Percentiles rank a stretch among this genome's conserved stretches.
These are phyloP conservation scores for Claviceps pazoutovae DNA, from an alignment of 2,329 filamentous ascomycete species.

Conservation along the genomic window DNA sequence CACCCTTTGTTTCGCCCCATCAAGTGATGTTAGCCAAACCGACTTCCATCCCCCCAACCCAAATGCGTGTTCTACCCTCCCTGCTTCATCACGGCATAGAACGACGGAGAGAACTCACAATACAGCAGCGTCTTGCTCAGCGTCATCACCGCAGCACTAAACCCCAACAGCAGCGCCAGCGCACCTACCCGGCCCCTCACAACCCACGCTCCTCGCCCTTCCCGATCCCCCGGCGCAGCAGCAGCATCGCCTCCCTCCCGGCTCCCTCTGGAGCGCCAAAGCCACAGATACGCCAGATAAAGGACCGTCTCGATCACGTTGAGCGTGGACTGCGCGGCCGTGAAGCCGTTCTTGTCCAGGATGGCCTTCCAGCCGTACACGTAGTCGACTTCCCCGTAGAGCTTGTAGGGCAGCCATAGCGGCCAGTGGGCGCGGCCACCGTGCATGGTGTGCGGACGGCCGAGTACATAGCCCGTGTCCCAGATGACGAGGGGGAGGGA, in stretches of 20 bases:
- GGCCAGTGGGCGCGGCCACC: constrained; percentile 60
- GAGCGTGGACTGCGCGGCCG: constrained; percentile 55
- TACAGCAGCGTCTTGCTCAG: constrained; percentile 48
- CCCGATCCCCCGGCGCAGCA: no score
- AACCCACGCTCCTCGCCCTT: constrained; percentile 7
- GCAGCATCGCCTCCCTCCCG: neutral
- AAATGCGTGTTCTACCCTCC: no score
- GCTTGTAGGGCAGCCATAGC: constrained; percentile 62
- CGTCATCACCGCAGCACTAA: constrained; percentile 44
- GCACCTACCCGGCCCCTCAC: constrained; percentile 31
- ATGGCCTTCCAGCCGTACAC: constrained; percentile 69
- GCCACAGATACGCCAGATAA: constrained; percentile 43
- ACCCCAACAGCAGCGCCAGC: constrained; percentile 32
- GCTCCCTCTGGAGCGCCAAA: constrained; percentile 16
- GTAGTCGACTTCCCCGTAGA: constrained; percentile 69
- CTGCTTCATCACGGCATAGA: neutral
- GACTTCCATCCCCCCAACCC: no score
- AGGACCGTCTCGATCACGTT: constrained; percentile 55
- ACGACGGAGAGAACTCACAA: constrained; percentile 26
- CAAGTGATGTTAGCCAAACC: no score
- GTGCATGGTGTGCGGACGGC: constrained; percentile 70
- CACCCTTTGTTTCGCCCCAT: constrained; percentile 25
- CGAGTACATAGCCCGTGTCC: constrained; percentile 68
- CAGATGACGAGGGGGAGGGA: constrained; percentile 68
- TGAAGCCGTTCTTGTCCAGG: constrained; percentile 57